Evolutionary conservation across 2,329 filamentous ascomycete species (phyloP), one percentile per base, ranked within the genome.

Genomic region (Apiospora marii): DNA sequence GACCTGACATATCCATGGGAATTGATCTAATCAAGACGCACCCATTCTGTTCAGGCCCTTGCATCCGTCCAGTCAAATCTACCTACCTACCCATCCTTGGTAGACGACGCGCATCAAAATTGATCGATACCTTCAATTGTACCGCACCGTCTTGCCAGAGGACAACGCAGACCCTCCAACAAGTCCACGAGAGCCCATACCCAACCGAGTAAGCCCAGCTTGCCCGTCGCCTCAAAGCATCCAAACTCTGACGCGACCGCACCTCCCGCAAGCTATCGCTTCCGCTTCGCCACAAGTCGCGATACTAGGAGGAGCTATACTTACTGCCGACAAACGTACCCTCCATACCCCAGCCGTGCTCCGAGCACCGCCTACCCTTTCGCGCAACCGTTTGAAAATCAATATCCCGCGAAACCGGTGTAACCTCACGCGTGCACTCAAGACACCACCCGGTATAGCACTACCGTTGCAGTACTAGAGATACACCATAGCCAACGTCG

Each of bases 121-220:
- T 41, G 58, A 41, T n/a, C 34, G 34, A 64, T 64, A 64, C 58
- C 58, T 41, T 41, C 30, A 19, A n/a, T 41, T 64, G 58, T 64
- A 64, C 58, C 58, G 58, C 41, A 64, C 58, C 51, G 58, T 64
- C n/a, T 71, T 49, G 51, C 37, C 69, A 19, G 44, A 64, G 70
- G 69, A 75, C 73, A 72, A 73, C 71, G 48, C 74, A 75, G 70
- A 73, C 73, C 73, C 70, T 73, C 71, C 72, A 71, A 72, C 68
- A 70, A 58, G 68, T 53, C 53, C 44, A 53, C 69, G 48, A 43
- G 51, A 46, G 69, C 30, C 70, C 70, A 70, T 67, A 68, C 67
- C 72, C 53, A 73, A 71, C 71, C 44, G 64, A 73, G 73, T 73
- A 74, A 75, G 58, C 58, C 58, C 58, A 14, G 58, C 34, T 64